A percentile compares a stretch with the other conserved stretches of the same genome.
phyloP scores from a whole-genome alignment of 805 yeast species.

The Starmerella sirachaensis region DNA sequence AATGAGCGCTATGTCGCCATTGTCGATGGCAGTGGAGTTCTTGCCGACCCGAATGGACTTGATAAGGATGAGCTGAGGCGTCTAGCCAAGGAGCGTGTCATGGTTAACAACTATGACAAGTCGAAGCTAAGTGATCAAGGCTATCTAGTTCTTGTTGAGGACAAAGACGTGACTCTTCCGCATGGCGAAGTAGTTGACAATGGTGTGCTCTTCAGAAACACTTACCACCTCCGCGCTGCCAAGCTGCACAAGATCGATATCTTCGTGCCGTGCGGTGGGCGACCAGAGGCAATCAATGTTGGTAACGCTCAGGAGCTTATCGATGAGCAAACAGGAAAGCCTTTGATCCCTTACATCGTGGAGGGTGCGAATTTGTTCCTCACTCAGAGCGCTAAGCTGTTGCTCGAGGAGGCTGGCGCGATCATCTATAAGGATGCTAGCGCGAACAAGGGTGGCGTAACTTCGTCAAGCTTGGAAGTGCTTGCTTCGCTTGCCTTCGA shows the following conservation, averaged over 20 bases:
- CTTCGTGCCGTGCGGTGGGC: slow-evolving; percentile 98
- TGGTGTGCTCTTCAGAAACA: slow-evolving; percentile 84
- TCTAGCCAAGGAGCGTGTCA: slow-evolving; percentile 66
- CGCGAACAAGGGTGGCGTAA: slow-evolving; percentile 96
- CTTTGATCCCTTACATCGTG: slow-evolving; percentile 73
- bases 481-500: slow-evolving; percentile 85
- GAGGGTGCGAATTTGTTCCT: slow-evolving; percentile 97
- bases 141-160: slow-evolving; percentile 75
- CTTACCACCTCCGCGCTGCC: slow-evolving; percentile 68
- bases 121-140: slow-evolving; percentile 62
- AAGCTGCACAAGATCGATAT: slow-evolving; percentile 57
- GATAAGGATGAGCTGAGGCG: slow-evolving; percentile 65
- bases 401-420: slow-evolving; percentile 77
- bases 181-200: slow-evolving; percentile 61
- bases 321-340: slow-evolving; percentile 59
- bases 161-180: slow-evolving; percentile 65
- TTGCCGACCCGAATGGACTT: slow-evolving; percentile 83
- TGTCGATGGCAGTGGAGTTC: slow-evolving; percentile 92
- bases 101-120: slow-evolving; percentile 57
- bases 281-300: slow-evolving; percentile 91
- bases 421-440: slow-evolving; percentile 89
- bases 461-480: slow-evolving; percentile 91
- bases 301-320: slow-evolving; percentile 64
- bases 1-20: slow-evolving; percentile 76
- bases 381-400: slow-evolving; percentile 84